A percentile compares a stretch with the other conserved stretches of the same genome.
phyloP scores from a whole-genome alignment of 495 filamentous ascomycete species.

The Neurospora tetrasperma region DNA sequence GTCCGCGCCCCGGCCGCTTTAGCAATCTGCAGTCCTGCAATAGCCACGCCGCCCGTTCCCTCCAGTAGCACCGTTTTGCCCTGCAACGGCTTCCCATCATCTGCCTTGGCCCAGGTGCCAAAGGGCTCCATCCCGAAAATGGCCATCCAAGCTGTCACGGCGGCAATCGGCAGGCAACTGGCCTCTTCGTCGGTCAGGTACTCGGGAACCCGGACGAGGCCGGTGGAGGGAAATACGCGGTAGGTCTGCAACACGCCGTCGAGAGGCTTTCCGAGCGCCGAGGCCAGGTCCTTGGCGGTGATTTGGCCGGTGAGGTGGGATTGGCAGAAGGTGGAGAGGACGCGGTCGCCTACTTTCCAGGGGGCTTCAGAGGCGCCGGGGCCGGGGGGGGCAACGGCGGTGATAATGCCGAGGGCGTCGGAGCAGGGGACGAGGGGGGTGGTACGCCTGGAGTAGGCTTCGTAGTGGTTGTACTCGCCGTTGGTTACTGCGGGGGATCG shows the following conservation, averaged over 20 bases:
- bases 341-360: slow-evolving; percentile 30
- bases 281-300: slow-evolving; percentile 19
- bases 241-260: slow-evolving; percentile 34
- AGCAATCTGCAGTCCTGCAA: slow-evolving; percentile 31
- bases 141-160: slow-evolving; percentile 38
- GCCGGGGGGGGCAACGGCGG: slow-evolving; percentile 20
- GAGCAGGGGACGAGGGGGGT: slow-evolving; percentile 29
- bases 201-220: slow-evolving; percentile 28
- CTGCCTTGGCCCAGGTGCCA: slow-evolving; percentile 10
- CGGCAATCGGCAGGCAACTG: slow-evolving; percentile 32
- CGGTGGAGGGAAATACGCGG: slow-evolving; percentile 28
- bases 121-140: slow-evolving; percentile 34
- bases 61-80: slow-evolving; percentile 33
- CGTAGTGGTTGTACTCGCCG: slow-evolving; percentile 48
- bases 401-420: slow-evolving; percentile 34
- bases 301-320: slow-evolving; percentile 32
- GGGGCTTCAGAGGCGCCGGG: neutral
- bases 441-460: slow-evolving; percentile 19
- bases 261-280: slow-evolving; percentile 28
- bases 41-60: slow-evolving; percentile 34
- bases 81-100: slow-evolving; percentile 2
- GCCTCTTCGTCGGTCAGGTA: slow-evolving; percentile 34
- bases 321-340: slow-evolving; percentile 34
- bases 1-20: slow-evolving; percentile 24
- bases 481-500: slow-evolving; percentile 31